These are phyloP conservation scores for Trametes coccinea DNA, from an alignment of 768 basidiomycete species.

Conservation along the genomic window DNA sequence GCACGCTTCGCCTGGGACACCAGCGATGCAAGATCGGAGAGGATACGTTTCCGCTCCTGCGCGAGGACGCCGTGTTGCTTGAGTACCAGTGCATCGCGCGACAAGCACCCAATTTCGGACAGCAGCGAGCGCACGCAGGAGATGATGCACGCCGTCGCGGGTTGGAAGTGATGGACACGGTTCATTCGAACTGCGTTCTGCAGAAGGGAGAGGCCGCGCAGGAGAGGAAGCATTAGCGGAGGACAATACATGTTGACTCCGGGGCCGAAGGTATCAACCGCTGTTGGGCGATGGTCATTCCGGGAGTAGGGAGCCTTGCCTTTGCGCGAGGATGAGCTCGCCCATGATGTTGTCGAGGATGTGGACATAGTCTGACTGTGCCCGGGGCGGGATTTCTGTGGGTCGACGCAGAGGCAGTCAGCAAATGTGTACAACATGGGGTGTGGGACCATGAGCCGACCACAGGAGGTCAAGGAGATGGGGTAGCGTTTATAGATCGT, in stretches of 20 bases:
- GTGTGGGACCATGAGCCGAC: background rate
- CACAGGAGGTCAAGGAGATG: background rate
- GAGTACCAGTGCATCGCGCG: conserved; percentile 76
- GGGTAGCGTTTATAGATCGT: background rate
- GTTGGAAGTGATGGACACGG: conserved; percentile 83
- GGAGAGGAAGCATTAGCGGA: conserved; percentile 77
- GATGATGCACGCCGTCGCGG: conserved; percentile 92
- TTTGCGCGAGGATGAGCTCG: conserved; percentile 39
- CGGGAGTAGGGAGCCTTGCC: conserved; percentile 34
- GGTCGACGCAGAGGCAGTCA: background rate
- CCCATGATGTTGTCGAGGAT: conserved; percentile 56
- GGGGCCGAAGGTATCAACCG: conserved; percentile 45
- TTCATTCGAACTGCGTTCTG: conserved; percentile 82
- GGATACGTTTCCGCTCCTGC: conserved; percentile 77
- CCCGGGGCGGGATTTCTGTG: conserved; percentile 37
- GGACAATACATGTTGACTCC: conserved; percentile 64
- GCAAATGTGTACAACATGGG: background rate
- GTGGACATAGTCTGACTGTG: conserved; percentile 55
- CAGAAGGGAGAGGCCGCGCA: conserved; percentile 83
- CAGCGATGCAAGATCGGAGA: conserved; percentile 77
- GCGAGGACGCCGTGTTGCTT: conserved; percentile 64
- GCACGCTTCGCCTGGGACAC: conserved; percentile 79
- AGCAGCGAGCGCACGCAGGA: conserved; percentile 90
- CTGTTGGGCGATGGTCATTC: conserved; percentile 45
- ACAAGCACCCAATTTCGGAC: conserved; percentile 78